phyloP scores from a whole-genome alignment of 164 flowering plant species.

The Magnolia sinica region DNA sequence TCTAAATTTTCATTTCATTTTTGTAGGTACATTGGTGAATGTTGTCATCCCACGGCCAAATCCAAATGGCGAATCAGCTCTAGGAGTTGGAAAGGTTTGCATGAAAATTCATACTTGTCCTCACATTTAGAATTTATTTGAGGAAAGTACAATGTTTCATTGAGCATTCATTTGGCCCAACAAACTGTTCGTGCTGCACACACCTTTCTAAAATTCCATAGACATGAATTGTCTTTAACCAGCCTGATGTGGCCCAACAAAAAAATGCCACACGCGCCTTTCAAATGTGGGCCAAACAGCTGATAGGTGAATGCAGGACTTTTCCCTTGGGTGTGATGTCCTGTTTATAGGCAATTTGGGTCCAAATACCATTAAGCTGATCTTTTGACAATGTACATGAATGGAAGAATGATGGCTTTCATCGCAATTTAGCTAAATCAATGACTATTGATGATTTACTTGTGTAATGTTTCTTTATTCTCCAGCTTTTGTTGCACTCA shows the following conservation, averaged over 20 bases:
- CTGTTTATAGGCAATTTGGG: no score
- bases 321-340: no score
- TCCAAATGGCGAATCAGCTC: slow-evolving; percentile 55
- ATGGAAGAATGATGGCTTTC: not conserved
- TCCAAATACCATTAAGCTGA: no score
- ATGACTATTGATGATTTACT: not conserved
- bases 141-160: not conserved
- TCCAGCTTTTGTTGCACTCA: slow-evolving; percentile 75
- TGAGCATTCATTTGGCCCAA: not conserved
- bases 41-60: slow-evolving; percentile 85
- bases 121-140: not conserved
- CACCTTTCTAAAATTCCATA: no score
- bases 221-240: no score
- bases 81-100: slow-evolving; percentile 94
- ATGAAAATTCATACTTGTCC: not conserved
- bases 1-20: not conserved
- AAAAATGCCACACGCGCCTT: no score
- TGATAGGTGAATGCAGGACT: no score
- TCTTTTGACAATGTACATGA: slow-evolving; percentile 71
- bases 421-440: not conserved
- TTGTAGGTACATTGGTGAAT: slow-evolving; percentile 74
- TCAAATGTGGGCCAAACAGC: no score
- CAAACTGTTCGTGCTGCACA: no score
- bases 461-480: not conserved
- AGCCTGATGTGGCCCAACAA: no score